phyloP scores from a whole-genome alignment of 495 filamentous ascomycete species.

The Aspergillus homomorphus region DNA sequence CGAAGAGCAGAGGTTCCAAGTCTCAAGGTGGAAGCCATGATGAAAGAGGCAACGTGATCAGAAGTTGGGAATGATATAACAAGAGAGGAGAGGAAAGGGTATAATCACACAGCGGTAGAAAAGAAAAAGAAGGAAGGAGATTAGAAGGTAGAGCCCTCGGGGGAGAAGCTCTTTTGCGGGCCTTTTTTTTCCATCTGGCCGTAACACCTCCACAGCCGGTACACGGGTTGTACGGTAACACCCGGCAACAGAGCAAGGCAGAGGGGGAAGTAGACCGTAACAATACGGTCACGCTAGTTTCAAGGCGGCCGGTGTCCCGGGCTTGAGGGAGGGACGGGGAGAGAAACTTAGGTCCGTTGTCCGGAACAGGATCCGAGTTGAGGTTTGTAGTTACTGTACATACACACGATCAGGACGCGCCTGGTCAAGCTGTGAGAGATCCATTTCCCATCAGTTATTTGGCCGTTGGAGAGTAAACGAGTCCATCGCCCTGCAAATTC shows the following conservation, averaged over 20 bases:
- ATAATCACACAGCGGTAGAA: slow-evolving; percentile 28
- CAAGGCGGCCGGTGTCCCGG: slow-evolving; percentile 24
- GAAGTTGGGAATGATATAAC: slow-evolving; percentile 27
- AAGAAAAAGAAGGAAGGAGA: slow-evolving; percentile 27
- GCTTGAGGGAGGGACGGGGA: neutral
- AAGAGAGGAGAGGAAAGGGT: slow-evolving; percentile 24
- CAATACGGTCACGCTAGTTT: slow-evolving; percentile 20
- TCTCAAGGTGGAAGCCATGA: slow-evolving; percentile 78
- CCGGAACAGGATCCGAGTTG: slow-evolving; percentile 15
- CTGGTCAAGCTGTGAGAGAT: neutral
- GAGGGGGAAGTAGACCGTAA: slow-evolving; percentile 13
- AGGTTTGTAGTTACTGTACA: neutral
- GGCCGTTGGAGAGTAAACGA: no score
- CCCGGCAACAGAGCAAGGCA: slow-evolving; percentile 21
- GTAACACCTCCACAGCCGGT: slow-evolving; percentile 37
- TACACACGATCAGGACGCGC: no score
- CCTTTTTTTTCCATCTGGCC: slow-evolving; percentile 40
- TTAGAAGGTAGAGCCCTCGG: slow-evolving; percentile 25
- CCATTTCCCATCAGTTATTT: no score
- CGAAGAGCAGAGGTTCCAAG: slow-evolving; percentile 73
- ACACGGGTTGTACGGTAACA: slow-evolving; percentile 26
- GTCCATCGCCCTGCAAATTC: no score
- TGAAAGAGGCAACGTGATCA: slow-evolving; percentile 34
- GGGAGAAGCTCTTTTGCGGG: slow-evolving; percentile 28
- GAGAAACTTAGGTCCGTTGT: slow-evolving; percentile 14